These are phyloP conservation scores for Aspergillus asperescens DNA, from an alignment of 495 filamentous ascomycete genomes.

Conservation along the genomic window DNA sequence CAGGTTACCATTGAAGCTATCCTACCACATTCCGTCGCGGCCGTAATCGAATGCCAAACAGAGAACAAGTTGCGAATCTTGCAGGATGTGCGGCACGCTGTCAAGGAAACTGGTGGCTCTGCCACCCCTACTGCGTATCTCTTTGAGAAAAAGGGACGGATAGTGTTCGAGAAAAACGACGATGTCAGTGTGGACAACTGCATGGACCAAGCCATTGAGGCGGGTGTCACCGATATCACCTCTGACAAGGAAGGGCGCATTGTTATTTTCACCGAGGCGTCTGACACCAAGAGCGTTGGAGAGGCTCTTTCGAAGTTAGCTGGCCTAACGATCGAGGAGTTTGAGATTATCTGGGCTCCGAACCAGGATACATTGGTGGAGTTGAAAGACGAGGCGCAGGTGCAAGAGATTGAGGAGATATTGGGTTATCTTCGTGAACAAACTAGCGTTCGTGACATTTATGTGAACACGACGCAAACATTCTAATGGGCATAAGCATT, in stretches of 20 bases:
- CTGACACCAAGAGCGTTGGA: conserved; percentile 58
- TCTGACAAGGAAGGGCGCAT: conserved; percentile 64
- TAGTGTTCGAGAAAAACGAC: conserved; percentile 61
- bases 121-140: conserved; percentile 72
- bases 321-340: conserved; percentile 58
- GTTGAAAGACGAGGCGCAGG: conserved; percentile 44
- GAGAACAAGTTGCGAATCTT: conserved; percentile 71
- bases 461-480: conserved; percentile 49
- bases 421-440: conserved; percentile 47
- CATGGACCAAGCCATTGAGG: conserved; percentile 79
- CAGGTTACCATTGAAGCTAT: conserved; percentile 75
- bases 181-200: conserved; percentile 63
- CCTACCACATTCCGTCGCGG: conserved; percentile 67
- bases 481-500: conserved; percentile 19
- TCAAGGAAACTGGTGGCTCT: conserved; percentile 65
- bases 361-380: conserved; percentile 70
- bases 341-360: conserved; percentile 80
- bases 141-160: conserved; percentile 71
- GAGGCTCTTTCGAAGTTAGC: conserved; percentile 54
- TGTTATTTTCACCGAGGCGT: conserved; percentile 69
- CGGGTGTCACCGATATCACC: conserved; percentile 75
- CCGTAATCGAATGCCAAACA: conserved; percentile 78
- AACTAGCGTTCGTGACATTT: conserved; percentile 62
- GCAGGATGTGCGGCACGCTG: conserved; percentile 58
- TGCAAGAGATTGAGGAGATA: conserved; percentile 50